Evolutionary conservation across 2,329 filamentous ascomycete genomes (phyloP).

Genomic region (Dothideomycetidae sp.): DNA sequence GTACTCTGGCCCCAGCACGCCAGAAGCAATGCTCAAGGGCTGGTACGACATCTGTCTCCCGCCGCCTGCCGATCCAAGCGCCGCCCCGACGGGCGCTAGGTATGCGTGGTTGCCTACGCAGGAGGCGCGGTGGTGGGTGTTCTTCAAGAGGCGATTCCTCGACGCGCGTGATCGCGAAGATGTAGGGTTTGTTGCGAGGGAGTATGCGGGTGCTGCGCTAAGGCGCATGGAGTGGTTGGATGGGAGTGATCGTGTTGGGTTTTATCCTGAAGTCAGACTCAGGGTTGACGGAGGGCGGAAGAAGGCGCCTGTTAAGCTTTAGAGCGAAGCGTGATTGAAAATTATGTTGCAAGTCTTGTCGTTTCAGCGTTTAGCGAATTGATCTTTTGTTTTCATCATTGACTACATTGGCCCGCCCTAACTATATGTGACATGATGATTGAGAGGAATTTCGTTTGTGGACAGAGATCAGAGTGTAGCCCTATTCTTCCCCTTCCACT

Average conservation of each 20-base stretch:
- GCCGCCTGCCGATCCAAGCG: conserved; percentile 1
- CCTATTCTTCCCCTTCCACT: not conserved
- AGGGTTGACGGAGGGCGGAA: not conserved
- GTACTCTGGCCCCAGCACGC: not conserved
- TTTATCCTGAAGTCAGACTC: not conserved
- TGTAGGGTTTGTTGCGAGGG: conserved; percentile 4
- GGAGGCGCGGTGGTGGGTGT: conserved; percentile 6
- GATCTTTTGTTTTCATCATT: no score
- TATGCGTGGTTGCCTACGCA: conserved; percentile 1
- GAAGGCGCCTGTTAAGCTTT: no score
- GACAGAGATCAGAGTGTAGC: no score
- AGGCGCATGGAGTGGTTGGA: conserved; percentile 8
- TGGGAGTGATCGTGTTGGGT: not conserved
- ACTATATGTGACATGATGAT: no score
- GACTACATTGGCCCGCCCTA: no score
- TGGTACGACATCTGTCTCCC: conserved; percentile 8
- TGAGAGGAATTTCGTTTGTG: no score
- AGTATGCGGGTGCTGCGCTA: conserved; percentile 8
- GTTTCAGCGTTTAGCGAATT: no score
- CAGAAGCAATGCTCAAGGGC: conserved; percentile 5
- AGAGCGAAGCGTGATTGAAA: no score
- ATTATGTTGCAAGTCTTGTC: no score
- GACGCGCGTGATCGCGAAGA: conserved; percentile 6
- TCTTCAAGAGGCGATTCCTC: conserved; percentile 7
- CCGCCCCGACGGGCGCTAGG: conserved; percentile 3